A percentile compares a stretch with the other conserved stretches of the same genome.
Conservation (phyloP, 2,329 filamentous ascomycete species). For the Paraconiothyrium brasiliense region DNA sequence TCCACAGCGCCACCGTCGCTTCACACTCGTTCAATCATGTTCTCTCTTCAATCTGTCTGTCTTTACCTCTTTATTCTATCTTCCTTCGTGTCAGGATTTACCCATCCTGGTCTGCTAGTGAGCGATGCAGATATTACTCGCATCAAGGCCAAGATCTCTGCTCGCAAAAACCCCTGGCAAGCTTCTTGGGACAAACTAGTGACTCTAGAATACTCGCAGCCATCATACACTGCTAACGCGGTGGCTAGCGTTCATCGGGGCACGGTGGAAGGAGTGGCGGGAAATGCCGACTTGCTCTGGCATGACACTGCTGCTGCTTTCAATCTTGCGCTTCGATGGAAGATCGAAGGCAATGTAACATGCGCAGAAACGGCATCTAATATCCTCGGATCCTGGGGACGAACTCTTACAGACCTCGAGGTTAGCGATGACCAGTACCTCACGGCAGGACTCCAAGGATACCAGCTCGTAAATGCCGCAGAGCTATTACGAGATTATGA, state of each 20-base stretch:
- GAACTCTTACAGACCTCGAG: constrained; percentile 42
- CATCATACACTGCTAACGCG: constrained; percentile 10
- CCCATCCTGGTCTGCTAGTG: constrained; percentile 17
- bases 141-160: constrained; percentile 16
- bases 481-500: constrained; percentile 53
- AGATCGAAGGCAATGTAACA: constrained; percentile 47
- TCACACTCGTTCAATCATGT: constrained; percentile 28
- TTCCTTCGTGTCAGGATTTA: constrained; percentile 1
- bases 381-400: constrained; percentile 54
- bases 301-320: constrained; percentile 52
- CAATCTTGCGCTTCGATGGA: constrained; percentile 53
- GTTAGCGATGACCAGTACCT: constrained; percentile 53
- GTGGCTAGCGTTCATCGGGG: constrained; percentile 13
- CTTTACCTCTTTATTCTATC: neutral
- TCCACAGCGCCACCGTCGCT: neutral
- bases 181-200: constrained; percentile 17
- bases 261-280: constrained; percentile 4
- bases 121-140: constrained; percentile 14
- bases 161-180: constrained; percentile 18
- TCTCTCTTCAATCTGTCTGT: neutral
- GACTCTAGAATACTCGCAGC: constrained; percentile 15
- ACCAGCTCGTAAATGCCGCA: constrained; percentile 58
- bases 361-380: constrained; percentile 51
- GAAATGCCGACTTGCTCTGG: constrained; percentile 15
- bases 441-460: constrained; percentile 56